Evolutionary conservation across 768 basidiomycete species (phyloP).

Genomic region (Suillus americanus): DNA sequence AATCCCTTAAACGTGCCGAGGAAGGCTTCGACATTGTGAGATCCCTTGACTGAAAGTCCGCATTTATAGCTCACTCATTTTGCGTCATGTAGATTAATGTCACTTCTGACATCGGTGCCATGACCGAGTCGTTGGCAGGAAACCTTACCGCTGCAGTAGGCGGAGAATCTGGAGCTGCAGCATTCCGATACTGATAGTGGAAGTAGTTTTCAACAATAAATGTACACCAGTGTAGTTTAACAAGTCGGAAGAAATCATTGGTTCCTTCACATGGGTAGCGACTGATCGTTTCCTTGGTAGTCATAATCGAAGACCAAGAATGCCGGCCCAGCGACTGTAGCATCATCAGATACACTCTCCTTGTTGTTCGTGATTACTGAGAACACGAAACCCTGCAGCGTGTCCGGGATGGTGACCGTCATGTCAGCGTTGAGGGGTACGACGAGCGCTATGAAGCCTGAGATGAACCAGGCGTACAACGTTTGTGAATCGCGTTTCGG

Average conservation of each 20-base stretch:
- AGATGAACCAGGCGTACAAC: slow-evolving; percentile 49
- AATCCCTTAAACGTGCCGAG: slow-evolving; percentile 41
- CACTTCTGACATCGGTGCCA: slow-evolving; percentile 42
- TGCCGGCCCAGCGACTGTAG: slow-evolving; percentile 57
- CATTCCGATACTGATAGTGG: slow-evolving; percentile 14
- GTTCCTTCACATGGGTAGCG: neutral
- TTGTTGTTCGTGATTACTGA: slow-evolving; percentile 44
- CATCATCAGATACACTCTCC: slow-evolving; percentile 41
- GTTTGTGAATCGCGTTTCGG: neutral
- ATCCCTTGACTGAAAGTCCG: slow-evolving; percentile 19
- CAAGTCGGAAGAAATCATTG: neutral
- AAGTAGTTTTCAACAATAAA: neutral
- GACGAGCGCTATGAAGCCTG: slow-evolving; percentile 43
- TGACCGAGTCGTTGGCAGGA: slow-evolving; percentile 35
- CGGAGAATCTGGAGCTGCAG: slow-evolving; percentile 8
- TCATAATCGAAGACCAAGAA: slow-evolving; percentile 43
- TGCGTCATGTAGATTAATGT: slow-evolving; percentile 45
- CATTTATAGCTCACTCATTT: slow-evolving; percentile 5
- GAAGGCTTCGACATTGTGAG: slow-evolving; percentile 55
- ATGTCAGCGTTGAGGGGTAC: slow-evolving; percentile 35
- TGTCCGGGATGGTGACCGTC: slow-evolving; percentile 40
- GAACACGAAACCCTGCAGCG: slow-evolving; percentile 50
- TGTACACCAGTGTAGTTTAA: neutral
- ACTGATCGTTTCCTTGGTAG: neutral
- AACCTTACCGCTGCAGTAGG: slow-evolving; percentile 23